Evolutionary conservation across 768 basidiomycete species (phyloP), one percentile per base, ranked within the genome.

Genomic region (Fistulinella prunicolor): DNA sequence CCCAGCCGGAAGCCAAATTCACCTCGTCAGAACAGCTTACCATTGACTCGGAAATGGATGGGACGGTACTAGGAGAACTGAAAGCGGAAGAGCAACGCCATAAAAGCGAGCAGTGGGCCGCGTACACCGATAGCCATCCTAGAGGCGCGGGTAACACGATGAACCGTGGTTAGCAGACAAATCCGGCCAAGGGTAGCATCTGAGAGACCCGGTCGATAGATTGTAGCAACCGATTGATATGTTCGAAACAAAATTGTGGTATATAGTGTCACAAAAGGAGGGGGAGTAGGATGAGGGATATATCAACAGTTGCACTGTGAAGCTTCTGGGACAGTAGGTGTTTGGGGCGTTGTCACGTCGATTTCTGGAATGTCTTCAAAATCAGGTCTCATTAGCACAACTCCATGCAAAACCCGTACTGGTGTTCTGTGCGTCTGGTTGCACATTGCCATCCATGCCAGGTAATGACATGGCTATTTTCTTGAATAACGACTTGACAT

Each of bases 401-500:
- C 26, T 14, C n/a, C 32, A 34, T 36, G 26, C 4, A 43, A 38
- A 36, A 40, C 38, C 62, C 65, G 26, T 59, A 79, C 78, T 78
- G 14, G 75, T 56, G 47, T 78, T 79, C 53, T 76, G 73, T n/a
- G 75, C 61, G 53, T 85, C 78, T 34, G 67, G 71, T 54, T 85
- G 83, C 20, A 60, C 75, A 29, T 86, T 89, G 65, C 88, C 92
- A 61, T 94, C 92, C 82, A 94, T 94, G 12, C 96, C 96, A 17
- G 96, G 95, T 42, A 99, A 71, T 3, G 94, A 94, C 86, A 98
- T 85, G 1, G 96, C 96, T 56, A 99, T 99, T 78, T 98, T 98
- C 76, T 97, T 94, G 79, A 99, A 99, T 57, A 99, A 69, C 56
- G 90, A 90, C 75, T 99, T 99, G 52, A 99, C 96, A 56, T 99